Percentiles rank a stretch among this genome's conserved stretches.
Conservation (phyloP, 148 eudicot genomes). For the Cornus controversa region DNA sequence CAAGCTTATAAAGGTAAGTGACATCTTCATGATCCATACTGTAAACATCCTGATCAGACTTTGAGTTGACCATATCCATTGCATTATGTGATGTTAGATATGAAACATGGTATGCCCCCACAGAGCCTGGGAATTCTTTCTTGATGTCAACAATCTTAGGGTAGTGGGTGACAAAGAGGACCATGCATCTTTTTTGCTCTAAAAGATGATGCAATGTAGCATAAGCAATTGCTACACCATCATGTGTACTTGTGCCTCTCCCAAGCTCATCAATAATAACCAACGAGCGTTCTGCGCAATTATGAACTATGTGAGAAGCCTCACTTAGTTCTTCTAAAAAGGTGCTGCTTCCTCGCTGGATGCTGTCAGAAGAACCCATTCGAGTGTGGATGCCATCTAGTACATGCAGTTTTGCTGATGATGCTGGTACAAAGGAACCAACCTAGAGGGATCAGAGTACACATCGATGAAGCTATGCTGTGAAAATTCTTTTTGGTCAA, state of each 20-base stretch:
- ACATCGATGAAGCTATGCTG: conserved; percentile 10
- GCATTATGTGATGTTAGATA: conserved; percentile 56
- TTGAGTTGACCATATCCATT: background rate
- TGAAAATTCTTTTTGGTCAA: background rate
- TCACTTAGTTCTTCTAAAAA: conserved; percentile 92
- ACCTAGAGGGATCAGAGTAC: conserved; percentile 46
- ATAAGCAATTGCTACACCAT: conserved; percentile 97
- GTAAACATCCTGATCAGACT: conserved; percentile 12
- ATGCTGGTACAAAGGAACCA: conserved; percentile 95
- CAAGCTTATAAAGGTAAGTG: conserved; percentile 88
- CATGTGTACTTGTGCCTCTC: conserved; percentile 98
- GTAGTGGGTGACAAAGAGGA: conserved; percentile 91
- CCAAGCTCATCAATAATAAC: conserved; percentile 96
- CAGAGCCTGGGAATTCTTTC: conserved; percentile 68
- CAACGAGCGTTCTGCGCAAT: conserved; percentile 66
- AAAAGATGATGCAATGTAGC: conserved; percentile 83
- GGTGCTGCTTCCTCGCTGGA: conserved; percentile 92
- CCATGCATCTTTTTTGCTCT: conserved; percentile 67
- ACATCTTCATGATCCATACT: conserved; percentile 49
- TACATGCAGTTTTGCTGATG: conserved; percentile 78
- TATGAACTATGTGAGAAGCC: conserved; percentile 71
- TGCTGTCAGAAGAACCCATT: conserved; percentile 96
- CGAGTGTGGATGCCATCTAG: conserved; percentile 82
- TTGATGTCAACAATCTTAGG: conserved; percentile 75
- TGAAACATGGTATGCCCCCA: conserved; percentile 88